Evolutionary conservation across 306 rosid species (phyloP), one percentile per base, ranked within the genome.

Genomic region (Malus sylvestris): DNA sequence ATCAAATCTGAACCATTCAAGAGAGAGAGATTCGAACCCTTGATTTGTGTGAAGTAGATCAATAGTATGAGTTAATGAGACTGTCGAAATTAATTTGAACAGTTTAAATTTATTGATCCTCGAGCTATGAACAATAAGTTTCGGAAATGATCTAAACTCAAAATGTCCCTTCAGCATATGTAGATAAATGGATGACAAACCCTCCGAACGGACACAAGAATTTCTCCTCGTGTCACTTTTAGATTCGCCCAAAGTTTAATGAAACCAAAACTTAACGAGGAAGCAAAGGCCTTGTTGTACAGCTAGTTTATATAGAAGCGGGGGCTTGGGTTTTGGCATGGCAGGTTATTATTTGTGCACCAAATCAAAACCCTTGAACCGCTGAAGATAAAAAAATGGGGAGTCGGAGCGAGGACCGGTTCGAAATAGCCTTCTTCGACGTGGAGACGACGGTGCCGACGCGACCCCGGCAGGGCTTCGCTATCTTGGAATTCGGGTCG

Each of bases 351-450:
- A 15, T 12, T 14, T 14, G 57, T 20, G 4, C 57, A 51, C 45
- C 45, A 4, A 16, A 51, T 4, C n/a, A 51, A 57, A 42, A n/a
- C 27, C 62, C 5, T 57, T 57, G 4, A 57, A n/a, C 12, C 6
- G 14, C n/a, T 20, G 6, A 69, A 25, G 58, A 11, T 30, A 11
- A 4, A 1, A 49, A 64, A 22, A 30, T 44, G 67, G 88, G 83
- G 97, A 85, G 52, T 75, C 75, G 76, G 49, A 52, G 46, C 65
- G 97, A 89, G 45, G 97, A 87, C 9, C 89, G 93, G 9, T 89
- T 88, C 1, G 97, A 96, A 66, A 95, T 95, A 10, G 98, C 81
- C 1, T 92, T 95, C 88, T 95, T 95, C 88, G 99, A 95, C 74
- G 82, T 92, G 20, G 99, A 95, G 74, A 95, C 99, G 38, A 92